Evolutionary conservation across 1,284 basidiomycete species (phyloP).

Genomic region (Moesziomyces antarcticus): DNA sequence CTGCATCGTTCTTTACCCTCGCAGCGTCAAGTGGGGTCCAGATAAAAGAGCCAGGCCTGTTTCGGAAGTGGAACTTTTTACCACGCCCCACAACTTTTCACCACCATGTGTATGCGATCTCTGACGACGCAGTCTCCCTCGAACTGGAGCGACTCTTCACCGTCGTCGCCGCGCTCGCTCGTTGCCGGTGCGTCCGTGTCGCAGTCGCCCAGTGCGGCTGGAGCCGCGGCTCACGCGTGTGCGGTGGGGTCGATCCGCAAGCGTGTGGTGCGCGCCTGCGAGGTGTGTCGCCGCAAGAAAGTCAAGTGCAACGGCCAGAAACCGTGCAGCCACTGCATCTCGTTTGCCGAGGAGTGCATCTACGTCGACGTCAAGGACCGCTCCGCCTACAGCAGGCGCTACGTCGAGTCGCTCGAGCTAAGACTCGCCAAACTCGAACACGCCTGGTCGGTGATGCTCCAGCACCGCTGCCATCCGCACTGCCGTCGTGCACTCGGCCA

Average conservation of each 20-base stretch:
- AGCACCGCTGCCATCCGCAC: not conserved
- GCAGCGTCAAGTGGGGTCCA: no score
- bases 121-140: constrained; percentile 8
- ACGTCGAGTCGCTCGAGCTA: constrained; percentile 48
- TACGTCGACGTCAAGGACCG: constrained; percentile 49
- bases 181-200: no score
- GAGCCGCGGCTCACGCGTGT: not conserved
- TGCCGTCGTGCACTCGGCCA: not conserved
- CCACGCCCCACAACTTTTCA: not conserved
- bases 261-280: constrained; percentile 46
- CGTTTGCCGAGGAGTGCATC: constrained; percentile 42
- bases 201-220: not conserved
- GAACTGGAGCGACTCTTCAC: constrained; percentile 3
- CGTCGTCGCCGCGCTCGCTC: constrained; percentile 4
- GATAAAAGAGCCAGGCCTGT: no score
- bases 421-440: constrained; percentile 39
- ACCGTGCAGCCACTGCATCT: constrained; percentile 47
- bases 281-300: constrained; percentile 53
- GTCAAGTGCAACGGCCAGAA: constrained; percentile 56
- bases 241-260: constrained; percentile 26
- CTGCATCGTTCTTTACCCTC: no score
- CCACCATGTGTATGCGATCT: constrained; percentile 13
- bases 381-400: constrained; percentile 46
- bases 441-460: not conserved
- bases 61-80: not conserved